Evolutionary conservation across 164 flowering plant genomes (phyloP).

Genomic region (Stephania yunnanensis): DNA sequence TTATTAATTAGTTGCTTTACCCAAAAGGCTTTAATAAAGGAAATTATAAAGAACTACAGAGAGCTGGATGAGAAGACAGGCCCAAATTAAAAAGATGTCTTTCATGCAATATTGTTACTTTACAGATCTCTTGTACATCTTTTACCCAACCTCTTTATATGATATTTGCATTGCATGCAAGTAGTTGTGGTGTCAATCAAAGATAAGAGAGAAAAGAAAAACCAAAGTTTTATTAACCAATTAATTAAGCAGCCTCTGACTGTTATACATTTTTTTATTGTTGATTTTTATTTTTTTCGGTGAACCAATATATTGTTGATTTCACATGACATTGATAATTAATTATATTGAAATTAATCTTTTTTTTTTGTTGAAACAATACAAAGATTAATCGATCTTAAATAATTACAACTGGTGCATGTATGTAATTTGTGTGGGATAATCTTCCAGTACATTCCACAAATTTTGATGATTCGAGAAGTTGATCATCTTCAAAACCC

Average conservation of each 20-base stretch:
- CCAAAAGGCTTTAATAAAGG: slow-evolving; percentile 1
- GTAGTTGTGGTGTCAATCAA: background rate
- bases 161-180: slow-evolving; percentile 1
- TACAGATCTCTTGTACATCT: slow-evolving; percentile 1
- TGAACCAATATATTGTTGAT: background rate
- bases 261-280: background rate
- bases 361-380: too few species aligned
- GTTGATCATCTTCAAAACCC: too few species aligned
- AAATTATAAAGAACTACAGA: background rate
- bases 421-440: too few species aligned
- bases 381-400: too few species aligned
- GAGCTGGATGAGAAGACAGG: background rate
- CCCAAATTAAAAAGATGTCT: background rate
- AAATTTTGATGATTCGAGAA: too few species aligned
- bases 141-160: slow-evolving; percentile 2
- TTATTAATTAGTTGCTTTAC: background rate
- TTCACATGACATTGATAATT: background rate
- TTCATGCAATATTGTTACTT: background rate
- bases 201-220: background rate
- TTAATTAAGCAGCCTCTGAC: background rate
- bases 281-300: too few species aligned
- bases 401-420: too few species aligned
- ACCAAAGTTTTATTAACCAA: background rate
- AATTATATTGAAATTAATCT: too few species aligned
- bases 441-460: too few species aligned